Base-by-base conservation (phyloP, 192 early-diverging fungal species). In the Backusella parvicylindrica region DNA sequence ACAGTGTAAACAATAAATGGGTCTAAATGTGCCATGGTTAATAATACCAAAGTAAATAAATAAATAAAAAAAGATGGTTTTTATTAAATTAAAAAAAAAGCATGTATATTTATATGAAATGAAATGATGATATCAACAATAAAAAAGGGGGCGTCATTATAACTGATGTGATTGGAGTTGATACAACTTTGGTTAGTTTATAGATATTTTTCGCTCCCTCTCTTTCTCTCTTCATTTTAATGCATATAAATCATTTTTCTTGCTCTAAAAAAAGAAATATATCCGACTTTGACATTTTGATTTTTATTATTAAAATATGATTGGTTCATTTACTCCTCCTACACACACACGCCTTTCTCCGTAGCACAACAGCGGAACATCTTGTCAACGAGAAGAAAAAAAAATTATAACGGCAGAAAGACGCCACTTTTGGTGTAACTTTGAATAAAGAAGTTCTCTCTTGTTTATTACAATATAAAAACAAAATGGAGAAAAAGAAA, bases 1-100 rank as follows among this genome's bases (percentile, higher is more conserved):
- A 68, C 67, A 21, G 67, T 68, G 23, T 68, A 68, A 26, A 68
- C 35, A 28, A 68, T 68, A 40, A 68, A 68, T 37, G 67, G 67
- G 23, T 68, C 67, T 21, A 68, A 68, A 23, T 68, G 67, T 41
- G 67, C 21, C 67, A 68, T 68, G 5, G 9, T 40, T 26, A 60
- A 60, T 60, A 60, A n/a, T n/a, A n/a, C n/a, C n/a, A n/a, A n/a
- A n/a, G n/a, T 28, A 26, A 60, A 28, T 28, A n/a, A 43, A 28
- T 28, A 23, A 13, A 30, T 41, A 68, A 40, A 37, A 41, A 68
- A 40, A 9, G 21, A 28, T 7, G 23, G 3, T 64, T 30, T 64
- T 30, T 26, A 64, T 64, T 64, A n/a, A 28, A 28, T 33, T 68
- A 26, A 26, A 40, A 23, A 37, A 68, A 37, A 68, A 26, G 37